These are phyloP conservation scores for Termitomyces sp. DNA, from an alignment of 768 basidiomycete species.

Conservation along the genomic window DNA sequence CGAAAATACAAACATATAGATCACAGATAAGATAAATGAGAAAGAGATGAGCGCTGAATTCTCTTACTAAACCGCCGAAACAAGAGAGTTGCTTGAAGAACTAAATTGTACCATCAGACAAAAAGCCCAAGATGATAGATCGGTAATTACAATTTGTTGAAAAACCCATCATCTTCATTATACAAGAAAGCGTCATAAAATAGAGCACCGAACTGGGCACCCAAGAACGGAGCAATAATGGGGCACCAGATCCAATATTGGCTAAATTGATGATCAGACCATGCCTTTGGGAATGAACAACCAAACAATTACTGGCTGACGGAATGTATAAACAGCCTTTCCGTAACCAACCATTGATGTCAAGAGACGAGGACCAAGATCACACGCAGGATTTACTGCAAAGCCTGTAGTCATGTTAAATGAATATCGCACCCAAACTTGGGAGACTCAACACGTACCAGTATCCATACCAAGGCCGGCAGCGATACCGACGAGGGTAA, in stretches of 20 bases:
- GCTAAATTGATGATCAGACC: conserved; percentile 24
- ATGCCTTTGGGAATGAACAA: background rate
- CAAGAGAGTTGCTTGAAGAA: background rate
- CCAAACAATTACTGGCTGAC: conserved; percentile 33
- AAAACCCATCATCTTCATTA: conserved; percentile 48
- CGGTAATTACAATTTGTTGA: conserved; percentile 45
- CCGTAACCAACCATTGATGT: conserved; percentile 74
- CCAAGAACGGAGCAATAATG: conserved; percentile 57
- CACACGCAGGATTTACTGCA: conserved; percentile 34
- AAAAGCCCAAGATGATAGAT: background rate
- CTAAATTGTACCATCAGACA: background rate
- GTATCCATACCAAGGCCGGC: conserved; percentile 63
- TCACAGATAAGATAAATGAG: background rate
- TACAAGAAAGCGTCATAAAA: conserved; percentile 64
- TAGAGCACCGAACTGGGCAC: conserved; percentile 55
- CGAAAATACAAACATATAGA: background rate
- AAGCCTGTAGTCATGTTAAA: conserved; percentile 23
- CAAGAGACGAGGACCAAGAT: conserved; percentile 61
- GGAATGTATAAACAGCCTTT: conserved; percentile 35
- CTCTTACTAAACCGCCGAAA: background rate
- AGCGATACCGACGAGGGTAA: conserved; percentile 56
- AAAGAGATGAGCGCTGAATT: background rate
- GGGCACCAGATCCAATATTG: conserved; percentile 81
- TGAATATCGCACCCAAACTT: background rate
- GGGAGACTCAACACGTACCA: conserved; percentile 19